Percentiles rank a stretch among this genome's conserved stretches.
Conservation (phyloP, 1,284 basidiomycete genomes). For the Fistulina hepatica region DNA sequence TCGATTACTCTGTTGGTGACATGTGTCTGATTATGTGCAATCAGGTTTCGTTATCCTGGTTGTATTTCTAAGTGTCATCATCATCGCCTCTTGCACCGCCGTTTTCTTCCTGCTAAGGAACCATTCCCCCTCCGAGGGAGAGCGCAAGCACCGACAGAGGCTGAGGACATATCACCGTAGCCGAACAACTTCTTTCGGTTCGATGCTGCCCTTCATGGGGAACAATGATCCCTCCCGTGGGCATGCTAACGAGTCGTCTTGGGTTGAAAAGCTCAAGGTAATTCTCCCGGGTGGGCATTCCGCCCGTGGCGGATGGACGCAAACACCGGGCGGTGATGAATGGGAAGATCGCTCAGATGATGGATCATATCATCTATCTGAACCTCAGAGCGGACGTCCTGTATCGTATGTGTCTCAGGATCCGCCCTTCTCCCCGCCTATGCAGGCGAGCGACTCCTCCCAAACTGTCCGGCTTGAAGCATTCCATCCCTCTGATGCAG, state of each 20-base stretch:
- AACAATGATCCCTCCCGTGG: background rate
- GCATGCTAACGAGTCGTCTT: too few relatives aligned
- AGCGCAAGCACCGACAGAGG: background rate
- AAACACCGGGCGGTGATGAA: background rate
- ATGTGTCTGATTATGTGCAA: too few relatives aligned
- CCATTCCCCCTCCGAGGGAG: background rate
- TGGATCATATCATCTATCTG: too few relatives aligned
- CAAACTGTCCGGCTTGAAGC: too few relatives aligned
- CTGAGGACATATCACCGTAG: background rate
- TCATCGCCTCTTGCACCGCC: background rate
- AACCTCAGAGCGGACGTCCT: too few relatives aligned
- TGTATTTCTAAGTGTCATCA: background rate
- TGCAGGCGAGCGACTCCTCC: too few relatives aligned
- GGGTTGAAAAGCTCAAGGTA: background rate
- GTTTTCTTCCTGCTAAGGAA: background rate
- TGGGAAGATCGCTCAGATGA: too few relatives aligned
- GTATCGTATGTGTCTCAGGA: too few relatives aligned
- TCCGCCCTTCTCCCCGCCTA: too few relatives aligned
- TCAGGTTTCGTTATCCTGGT: background rate
- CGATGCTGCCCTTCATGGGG: background rate
- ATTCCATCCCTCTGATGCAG: too few relatives aligned
- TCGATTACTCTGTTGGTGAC: too few relatives aligned
- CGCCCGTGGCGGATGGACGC: background rate
- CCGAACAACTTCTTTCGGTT: background rate
- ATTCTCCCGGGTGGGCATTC: background rate